phyloP scores from a whole-genome alignment of 768 basidiomycete species.

The Boletus edulis region DNA sequence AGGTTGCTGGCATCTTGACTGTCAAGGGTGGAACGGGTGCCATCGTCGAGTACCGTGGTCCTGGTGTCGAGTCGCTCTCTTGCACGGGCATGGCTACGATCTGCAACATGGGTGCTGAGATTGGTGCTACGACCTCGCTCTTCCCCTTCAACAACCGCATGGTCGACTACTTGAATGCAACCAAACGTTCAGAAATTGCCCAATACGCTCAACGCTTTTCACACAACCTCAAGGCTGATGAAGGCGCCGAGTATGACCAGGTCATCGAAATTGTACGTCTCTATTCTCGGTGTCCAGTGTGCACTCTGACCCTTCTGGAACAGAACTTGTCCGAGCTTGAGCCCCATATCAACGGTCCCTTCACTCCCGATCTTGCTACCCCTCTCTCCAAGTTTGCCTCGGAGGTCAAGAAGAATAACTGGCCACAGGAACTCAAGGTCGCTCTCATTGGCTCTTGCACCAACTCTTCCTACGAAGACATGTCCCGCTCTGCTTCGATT shows the following conservation, averaged over 20 bases:
- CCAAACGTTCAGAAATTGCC: slow-evolving; percentile 85
- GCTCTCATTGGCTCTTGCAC: slow-evolving; percentile 99
- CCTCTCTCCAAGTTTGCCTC: slow-evolving; percentile 94
- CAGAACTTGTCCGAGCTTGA: slow-evolving; percentile 96
- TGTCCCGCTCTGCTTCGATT: slow-evolving; percentile 96
- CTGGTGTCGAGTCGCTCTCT: slow-evolving; percentile 94
- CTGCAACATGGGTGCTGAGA: slow-evolving; percentile 99
- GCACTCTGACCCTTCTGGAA: not conserved
- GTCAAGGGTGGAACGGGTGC: slow-evolving; percentile 99
- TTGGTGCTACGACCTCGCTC: slow-evolving; percentile 96
- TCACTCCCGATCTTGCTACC: slow-evolving; percentile 99
- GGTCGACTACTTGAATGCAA: slow-evolving; percentile 92
- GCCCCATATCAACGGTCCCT: slow-evolving; percentile 99
- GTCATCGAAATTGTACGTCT: slow-evolving; percentile 81
- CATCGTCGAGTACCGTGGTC: slow-evolving; percentile 94
- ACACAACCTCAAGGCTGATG: slow-evolving; percentile 87
- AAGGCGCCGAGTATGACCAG: slow-evolving; percentile 91
- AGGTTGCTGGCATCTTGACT: slow-evolving; percentile 97
- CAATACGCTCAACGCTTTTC: slow-evolving; percentile 86
- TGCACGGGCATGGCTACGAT: slow-evolving; percentile 99
- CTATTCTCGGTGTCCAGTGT: not conserved
- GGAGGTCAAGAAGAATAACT: slow-evolving; percentile 90
- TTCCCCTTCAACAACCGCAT: slow-evolving; percentile 99
- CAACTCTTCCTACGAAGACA: slow-evolving; percentile 99
- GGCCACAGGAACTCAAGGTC: slow-evolving; percentile 97